Base-by-base conservation (phyloP, 2,329 filamentous ascomycete species). In the Colletotrichum costaricense region DNA sequence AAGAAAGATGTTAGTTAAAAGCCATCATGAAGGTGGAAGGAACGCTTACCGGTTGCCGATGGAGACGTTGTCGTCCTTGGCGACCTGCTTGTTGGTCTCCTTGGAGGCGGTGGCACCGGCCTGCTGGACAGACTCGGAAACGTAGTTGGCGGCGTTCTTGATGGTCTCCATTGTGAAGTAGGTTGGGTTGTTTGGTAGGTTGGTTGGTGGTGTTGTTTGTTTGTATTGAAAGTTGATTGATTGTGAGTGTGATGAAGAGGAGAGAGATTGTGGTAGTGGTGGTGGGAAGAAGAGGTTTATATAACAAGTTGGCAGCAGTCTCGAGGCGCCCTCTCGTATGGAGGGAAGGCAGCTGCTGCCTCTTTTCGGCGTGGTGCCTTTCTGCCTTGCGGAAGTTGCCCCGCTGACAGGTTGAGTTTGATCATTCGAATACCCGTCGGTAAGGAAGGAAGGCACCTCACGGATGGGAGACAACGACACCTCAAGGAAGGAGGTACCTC, bases 41-140 rank as follows among this genome's bases (percentile, higher is more conserved):
- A 26, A 26, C 3, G 60, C 85, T 81, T 82, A 88, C 87, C 91
- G 90, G 80, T 88, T 90, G 79, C 83, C 80, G 71, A 91, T 6
- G 77, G 77, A 76, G 74, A 86, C 86, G 80, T 91, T 84, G 81
- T 77, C 81, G 80, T 90, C 89, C 88, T 93, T 93, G 82, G 91
- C 91, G 76, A 90, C 87, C 76, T 88, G 80, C 89, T 93, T 93
- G 89, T 93, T 93, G 85, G 86, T 85, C 85, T 93, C 90, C 89
- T 93, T 93, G 84, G 87, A 89, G 74, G 88, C 84, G 76, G 88
- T 86, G 74, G 85, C 84, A 75, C 86, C 80, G 74, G 85, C 85
- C 81, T 91, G 85, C 86, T 92, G 87, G 80, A 91, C 83, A 79
- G 86, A 84, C 87, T 93, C 92, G 77, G 89, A 84, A 84, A 93